Conservation (phyloP, 192 early-diverging fungal genomes). For the Piromyces finnis region DNA sequence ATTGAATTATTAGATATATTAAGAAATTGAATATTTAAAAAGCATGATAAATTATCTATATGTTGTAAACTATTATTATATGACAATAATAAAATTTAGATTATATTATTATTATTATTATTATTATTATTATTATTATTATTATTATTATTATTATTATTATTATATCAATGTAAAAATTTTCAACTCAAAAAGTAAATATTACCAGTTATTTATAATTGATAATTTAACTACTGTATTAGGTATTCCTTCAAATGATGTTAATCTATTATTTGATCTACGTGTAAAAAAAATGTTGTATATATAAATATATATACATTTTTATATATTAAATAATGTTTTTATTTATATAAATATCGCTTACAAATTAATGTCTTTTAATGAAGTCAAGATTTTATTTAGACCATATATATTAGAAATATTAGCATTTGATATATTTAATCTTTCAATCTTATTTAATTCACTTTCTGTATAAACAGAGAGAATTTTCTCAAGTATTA, state of each 20-base stretch:
- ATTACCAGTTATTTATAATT: neutral
- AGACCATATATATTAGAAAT: neutral
- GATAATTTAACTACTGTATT: neutral
- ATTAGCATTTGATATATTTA: neutral
- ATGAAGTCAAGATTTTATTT: neutral
- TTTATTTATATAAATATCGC: too few species aligned
- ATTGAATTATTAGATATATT: neutral
- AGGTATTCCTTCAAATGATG: neutral
- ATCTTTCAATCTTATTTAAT: neutral
- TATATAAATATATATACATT: too few species aligned
- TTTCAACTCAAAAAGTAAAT: neutral
- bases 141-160: too few species aligned
- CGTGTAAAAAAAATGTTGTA: too few species aligned
- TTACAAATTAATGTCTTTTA: neutral
- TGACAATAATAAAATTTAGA: too few species aligned
- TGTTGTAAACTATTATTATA: too few species aligned
- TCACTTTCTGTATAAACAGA: neutral
- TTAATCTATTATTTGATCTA: neutral
- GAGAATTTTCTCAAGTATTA: neutral
- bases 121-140: too few species aligned
- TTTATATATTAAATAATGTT: too few species aligned
- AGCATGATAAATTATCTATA: neutral
- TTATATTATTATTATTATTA: too few species aligned
- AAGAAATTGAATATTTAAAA: neutral
- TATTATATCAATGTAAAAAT: too few species aligned